Base-by-base conservation (phyloP, 805 yeast genomes). In the Metschnikowia lunata region DNA sequence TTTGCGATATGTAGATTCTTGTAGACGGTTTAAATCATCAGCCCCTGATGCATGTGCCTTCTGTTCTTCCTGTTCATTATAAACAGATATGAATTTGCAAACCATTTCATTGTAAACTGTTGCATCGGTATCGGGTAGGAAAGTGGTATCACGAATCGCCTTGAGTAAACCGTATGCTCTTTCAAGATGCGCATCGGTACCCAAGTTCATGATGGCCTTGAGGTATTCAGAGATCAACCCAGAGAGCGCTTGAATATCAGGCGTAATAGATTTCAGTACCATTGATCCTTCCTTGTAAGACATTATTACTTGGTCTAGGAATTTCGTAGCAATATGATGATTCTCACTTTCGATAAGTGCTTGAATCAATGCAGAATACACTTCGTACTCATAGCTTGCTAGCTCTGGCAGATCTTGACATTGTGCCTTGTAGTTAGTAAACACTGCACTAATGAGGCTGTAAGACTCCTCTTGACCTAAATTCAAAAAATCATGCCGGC, bases 261-360 rank as follows among this genome's bases (percentile, higher is more conserved):
- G 9, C 10, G 34, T 32, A 5, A 59, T 44, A 30, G 44, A 52
- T 6, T 39, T 42, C 27, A 42, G 36, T 27, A 42, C 33, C 11
- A 47, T 33, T 26, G 55, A 45, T 8, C 62, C 61, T 18, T 60
- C 54, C 53, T 68, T 69, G 52, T 71, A 71, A 36, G 76, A 75
- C 0, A 67, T 52, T 34, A 83, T 59, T 6, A 83, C 66, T 34
- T 71, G 66, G 56, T 83, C 85, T 53, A 85, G 63, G 44, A 83
- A 72, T 46, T 74, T 68, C 1, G 83, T 72, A 4, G 88, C 82
- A 34, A 74, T 52, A 8, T 68, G 65, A 31, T 71, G 50, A 49
- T 81, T 76, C 34, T 74, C 76, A 36, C 78, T 75, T 40, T 67
- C 64, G 10, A 80, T 69, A 42, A 84, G 64, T 1, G 82, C 71